Evolutionary conservation across 2,329 filamentous ascomycete genomes (phyloP).

Genomic region (Parascedosporium putredinis): DNA sequence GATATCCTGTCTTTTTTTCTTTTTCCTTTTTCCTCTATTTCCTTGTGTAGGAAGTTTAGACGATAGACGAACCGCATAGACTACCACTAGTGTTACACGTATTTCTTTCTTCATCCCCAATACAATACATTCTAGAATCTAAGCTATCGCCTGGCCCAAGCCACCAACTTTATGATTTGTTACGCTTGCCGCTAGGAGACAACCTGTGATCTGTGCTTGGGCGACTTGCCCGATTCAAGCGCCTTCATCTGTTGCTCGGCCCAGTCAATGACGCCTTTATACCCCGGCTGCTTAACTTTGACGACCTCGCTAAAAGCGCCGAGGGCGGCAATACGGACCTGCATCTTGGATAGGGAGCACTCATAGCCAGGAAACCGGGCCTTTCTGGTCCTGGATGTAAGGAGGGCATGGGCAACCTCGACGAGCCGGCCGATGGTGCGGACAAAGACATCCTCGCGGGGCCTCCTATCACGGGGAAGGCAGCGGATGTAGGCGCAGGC

Average conservation of each 20-base stretch:
- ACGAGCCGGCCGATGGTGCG: conserved; percentile 50
- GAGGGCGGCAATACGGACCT: conserved; percentile 32
- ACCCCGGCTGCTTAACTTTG: conserved; percentile 59
- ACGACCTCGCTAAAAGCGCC: conserved; percentile 62
- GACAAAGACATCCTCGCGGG: conserved; percentile 49
- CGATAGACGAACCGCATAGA: conserved; percentile 1
- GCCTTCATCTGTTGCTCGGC: conserved; percentile 38
- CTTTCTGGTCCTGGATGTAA: conserved; percentile 44
- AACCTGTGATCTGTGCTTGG: not conserved
- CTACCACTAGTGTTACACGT: not conserved
- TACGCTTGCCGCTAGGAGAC: not conserved
- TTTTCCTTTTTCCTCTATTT: too few relatives aligned
- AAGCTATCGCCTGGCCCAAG: not conserved
- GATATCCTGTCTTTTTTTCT: too few relatives aligned
- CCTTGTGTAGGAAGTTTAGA: not conserved
- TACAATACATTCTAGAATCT: not conserved
- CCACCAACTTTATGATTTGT: not conserved
- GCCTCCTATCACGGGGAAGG: conserved; percentile 46
- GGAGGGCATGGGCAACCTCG: conserved; percentile 51
- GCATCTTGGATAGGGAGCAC: conserved; percentile 29
- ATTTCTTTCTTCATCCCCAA: not conserved
- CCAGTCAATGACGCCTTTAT: conserved; percentile 57
- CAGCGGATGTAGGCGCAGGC: conserved; percentile 52
- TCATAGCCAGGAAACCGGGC: conserved; percentile 38
- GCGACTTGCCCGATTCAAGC: not conserved